Evolutionary conservation across 495 filamentous ascomycete genomes (phyloP), one percentile per base, ranked within the genome.

Genomic region (Hypoxylon perforatum): DNA sequence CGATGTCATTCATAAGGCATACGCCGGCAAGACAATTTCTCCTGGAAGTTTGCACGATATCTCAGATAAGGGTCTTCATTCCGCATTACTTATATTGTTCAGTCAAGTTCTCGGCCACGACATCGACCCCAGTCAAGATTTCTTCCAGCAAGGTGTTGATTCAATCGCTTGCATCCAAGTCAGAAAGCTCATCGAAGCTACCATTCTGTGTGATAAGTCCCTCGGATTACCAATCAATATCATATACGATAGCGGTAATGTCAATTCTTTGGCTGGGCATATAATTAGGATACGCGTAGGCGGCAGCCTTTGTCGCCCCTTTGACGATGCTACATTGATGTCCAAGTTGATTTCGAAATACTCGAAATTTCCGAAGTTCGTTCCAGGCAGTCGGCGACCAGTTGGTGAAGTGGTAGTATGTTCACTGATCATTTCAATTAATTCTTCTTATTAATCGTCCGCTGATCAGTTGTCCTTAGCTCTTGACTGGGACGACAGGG

Each of bases 401-500:
- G 25, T 3, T 28, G 3, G 25, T 28, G 25, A 28, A 28, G 25
- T 28, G 3, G 25, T 28, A 28, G 25, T 28, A 28, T 28, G 25
- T 28, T 28, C 25, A 28, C 3, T 28, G 25, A 3, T 28, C 25
- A 28, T 28, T 28, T 28, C 3, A 28, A 3, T 28, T 7, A 28
- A 28, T 7, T 28, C 25, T 28, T 28, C 7, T 7, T 7, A 7
- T 3, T 28, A 7, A 7, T 3, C 25, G 25, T 28, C 25, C 25
- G 25, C 25, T 28, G 7, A 28, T 7, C 25, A 28, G 25, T 28
- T 28, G 25, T 28, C 14, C 42, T 63, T 77, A 18, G 44, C 73
- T 78, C 15, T 76, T 90, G 10, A 89, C 86, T 0, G 87, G 87
- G 9, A 81, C 83, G 0, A 89, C 87, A 6, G 87, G 87, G 15